Evolutionary conservation across 805 yeast species (phyloP).

Genomic region (Saccharomyces kudriavzevii): DNA sequence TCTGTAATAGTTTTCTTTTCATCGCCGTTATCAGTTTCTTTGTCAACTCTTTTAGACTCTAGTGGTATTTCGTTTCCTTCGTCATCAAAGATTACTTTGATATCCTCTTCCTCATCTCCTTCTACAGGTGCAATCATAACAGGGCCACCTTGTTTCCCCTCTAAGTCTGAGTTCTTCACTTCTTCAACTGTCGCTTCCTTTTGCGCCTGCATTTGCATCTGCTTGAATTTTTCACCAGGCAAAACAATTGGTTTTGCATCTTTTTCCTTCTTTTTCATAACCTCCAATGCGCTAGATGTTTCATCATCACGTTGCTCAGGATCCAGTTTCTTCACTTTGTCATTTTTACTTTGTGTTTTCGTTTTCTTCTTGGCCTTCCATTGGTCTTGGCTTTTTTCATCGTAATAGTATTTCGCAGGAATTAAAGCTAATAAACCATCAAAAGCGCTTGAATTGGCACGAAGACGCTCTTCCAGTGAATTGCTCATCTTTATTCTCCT

Average conservation of each 20-base stretch:
- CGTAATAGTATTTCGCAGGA: slow-evolving; percentile 91
- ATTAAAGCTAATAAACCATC: slow-evolving; percentile 83
- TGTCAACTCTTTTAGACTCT: slow-evolving; percentile 4
- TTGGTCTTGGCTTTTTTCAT: slow-evolving; percentile 80
- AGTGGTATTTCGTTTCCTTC: slow-evolving; percentile 47
- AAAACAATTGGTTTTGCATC: slow-evolving; percentile 41
- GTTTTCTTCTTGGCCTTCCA: slow-evolving; percentile 81
- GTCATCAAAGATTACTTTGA: slow-evolving; percentile 56
- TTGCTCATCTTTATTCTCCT: slow-evolving; percentile 38
- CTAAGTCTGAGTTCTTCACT: slow-evolving; percentile 19
- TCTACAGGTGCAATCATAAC: slow-evolving; percentile 9
- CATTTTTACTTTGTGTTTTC: slow-evolving; percentile 52
- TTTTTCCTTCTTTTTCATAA: slow-evolving; percentile 45
- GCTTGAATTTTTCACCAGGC: slow-evolving; percentile 30
- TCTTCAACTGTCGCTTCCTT: slow-evolving; percentile 15
- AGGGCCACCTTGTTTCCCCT: slow-evolving; percentile 8
- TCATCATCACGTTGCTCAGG: slow-evolving; percentile 48
- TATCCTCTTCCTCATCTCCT: slow-evolving; percentile 22
- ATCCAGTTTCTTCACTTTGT: slow-evolving; percentile 66
- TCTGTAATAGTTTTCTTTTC: slow-evolving; percentile 14
- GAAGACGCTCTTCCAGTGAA: slow-evolving; percentile 64
- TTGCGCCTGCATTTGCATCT: slow-evolving; percentile 8
- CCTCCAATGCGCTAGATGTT: slow-evolving; percentile 51
- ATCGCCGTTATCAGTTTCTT: not conserved
- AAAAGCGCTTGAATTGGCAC: slow-evolving; percentile 73